Conservation (phyloP, 805 yeast species). For the Zygoascus tannicola region DNA sequence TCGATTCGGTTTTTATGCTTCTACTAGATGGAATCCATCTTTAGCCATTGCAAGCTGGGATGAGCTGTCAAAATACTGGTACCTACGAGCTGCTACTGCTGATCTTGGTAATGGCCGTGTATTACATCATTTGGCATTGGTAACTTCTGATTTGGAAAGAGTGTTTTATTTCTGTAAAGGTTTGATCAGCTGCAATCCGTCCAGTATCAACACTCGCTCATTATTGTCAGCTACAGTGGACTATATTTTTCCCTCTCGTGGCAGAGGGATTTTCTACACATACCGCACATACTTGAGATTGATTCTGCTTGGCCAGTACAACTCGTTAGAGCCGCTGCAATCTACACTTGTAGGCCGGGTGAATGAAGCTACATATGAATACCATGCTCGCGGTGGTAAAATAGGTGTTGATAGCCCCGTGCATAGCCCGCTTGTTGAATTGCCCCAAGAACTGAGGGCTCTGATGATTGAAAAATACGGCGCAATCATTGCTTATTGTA, state of each 20-base stretch:
- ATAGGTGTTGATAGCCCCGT: not conserved
- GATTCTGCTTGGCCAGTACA: not conserved
- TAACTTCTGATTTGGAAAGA: constrained; percentile 49
- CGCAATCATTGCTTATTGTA: constrained; percentile 16
- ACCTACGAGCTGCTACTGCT: constrained; percentile 58
- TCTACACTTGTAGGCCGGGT: not conserved
- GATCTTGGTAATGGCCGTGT: constrained; percentile 79
- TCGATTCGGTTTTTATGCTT: constrained; percentile 58
- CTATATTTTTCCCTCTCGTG: not conserved
- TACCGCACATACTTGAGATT: not conserved
- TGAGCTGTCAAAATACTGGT: constrained; percentile 75
- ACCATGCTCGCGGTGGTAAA: not conserved
- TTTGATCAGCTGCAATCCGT: constrained; percentile 5
- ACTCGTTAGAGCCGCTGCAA: not conserved
- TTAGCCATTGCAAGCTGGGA: constrained; percentile 72
- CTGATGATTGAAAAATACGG: constrained; percentile 3
- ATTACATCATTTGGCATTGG: constrained; percentile 81
- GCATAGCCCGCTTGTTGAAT: not conserved
- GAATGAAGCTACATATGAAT: not conserved
- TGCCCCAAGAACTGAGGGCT: not conserved
- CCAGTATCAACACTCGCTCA: not conserved
- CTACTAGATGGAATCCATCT: constrained; percentile 52
- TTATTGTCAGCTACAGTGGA: not conserved
- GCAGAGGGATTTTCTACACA: not conserved
- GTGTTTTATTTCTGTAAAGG: constrained; percentile 21